Base-by-base conservation (phyloP, 495 filamentous ascomycete species). In the Aspergillus nanangensis region DNA sequence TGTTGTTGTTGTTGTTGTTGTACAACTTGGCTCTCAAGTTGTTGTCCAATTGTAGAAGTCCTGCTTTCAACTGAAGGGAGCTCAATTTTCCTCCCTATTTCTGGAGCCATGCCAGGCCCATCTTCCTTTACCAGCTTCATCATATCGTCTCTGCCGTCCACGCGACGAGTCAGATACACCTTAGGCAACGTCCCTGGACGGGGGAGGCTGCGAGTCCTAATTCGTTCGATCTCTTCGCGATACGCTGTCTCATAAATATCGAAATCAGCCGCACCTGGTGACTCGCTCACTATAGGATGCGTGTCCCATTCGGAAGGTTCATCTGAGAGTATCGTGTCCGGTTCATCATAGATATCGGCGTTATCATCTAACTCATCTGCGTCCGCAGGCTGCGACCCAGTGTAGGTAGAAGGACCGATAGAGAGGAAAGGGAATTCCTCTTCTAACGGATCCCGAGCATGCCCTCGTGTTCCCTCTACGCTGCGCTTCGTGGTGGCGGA, bases 241-340 rank as follows among this genome's bases (percentile, higher is more conserved):
- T 95, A 97, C 3, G 92, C 92, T 0, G 76, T 80, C 51, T 95
- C 89, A 58, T 95, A 96, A 35, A 96, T 82, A 52, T 91, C 81
- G 50, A 88, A 85, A 35, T 92, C 87, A 4, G 84, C 84, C 7
- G 81, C 83, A 1, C 81, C 80, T 8, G 90, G 91, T 8, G 86
- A 90, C 56, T 96, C 90, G 42, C 86, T 86, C 32, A 96, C 82
- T 14, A 84, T 53, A 2, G 57, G 55, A 14, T 62, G 44, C 31
- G 50, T 44, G 23, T 57, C 55, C 27, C 42, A 29, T 18, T 57
- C 50, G 24, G 53, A 33, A 24, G 41, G 34, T 36, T 65, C 55
- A 21, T 39, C 17, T n/a, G n/a, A n/a, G n/a, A n/a, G n/a, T 38
- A 48, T 46, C 14, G 20, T 61, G 9, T 65, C 62, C 14, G 62